These are phyloP conservation scores for Talaromyces rugulosus DNA, from an alignment of 2,329 filamentous ascomycete species.

Conservation along the genomic window DNA sequence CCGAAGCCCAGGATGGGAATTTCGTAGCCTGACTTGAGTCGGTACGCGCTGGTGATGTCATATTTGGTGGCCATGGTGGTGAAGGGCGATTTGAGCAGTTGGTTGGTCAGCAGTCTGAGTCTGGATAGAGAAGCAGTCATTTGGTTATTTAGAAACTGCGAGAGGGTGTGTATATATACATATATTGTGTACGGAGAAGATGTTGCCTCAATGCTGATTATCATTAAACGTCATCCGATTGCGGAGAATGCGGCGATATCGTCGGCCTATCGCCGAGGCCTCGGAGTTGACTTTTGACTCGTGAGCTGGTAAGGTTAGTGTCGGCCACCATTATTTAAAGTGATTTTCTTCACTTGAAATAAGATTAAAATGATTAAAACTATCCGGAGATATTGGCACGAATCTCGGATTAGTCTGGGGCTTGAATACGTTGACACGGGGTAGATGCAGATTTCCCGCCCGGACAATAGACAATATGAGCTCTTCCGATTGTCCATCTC, in stretches of 20 bases:
- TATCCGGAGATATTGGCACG: too few species aligned
- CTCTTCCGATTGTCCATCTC: background rate
- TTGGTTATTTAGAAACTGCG: background rate
- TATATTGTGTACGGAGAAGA: background rate
- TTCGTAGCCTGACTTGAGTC: slow-evolving; percentile 57
- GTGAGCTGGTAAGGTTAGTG: background rate
- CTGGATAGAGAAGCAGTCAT: background rate
- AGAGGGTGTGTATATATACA: background rate
- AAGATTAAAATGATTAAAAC: too few species aligned
- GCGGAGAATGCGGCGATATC: background rate
- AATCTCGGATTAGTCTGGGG: background rate
- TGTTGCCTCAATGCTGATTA: background rate
- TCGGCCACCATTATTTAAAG: too few species aligned
- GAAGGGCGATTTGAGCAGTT: background rate
- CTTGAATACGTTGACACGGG: too few species aligned
- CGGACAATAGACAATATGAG: background rate
- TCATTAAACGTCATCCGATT: background rate
- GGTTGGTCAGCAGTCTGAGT: background rate
- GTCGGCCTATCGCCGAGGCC: background rate
- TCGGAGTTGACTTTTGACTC: background rate
- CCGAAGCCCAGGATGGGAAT: slow-evolving; percentile 60
- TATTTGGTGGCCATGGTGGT: slow-evolving; percentile 16
- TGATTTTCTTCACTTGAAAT: background rate
- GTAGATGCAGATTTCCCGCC: too few species aligned
- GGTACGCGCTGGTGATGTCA: slow-evolving; percentile 38